Evolutionary conservation across 2,329 filamentous ascomycete genomes (phyloP), one percentile per base, ranked within the genome.

Genomic region (Penicillium sp.): DNA sequence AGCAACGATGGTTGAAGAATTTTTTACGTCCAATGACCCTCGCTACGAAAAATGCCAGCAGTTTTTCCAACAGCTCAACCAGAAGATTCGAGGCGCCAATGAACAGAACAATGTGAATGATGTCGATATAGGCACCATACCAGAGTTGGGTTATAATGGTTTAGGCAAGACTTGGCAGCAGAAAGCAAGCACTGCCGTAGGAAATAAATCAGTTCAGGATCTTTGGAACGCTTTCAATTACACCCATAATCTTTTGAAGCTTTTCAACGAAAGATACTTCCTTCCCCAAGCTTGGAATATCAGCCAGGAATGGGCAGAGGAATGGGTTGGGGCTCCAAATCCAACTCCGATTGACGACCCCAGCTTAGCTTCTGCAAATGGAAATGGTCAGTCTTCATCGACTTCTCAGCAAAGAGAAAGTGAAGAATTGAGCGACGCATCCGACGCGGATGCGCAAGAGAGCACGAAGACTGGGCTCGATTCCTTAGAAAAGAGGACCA

Each of bases 31-130:
- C 3, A 21, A 29, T 7, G 9, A 32, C 2, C 37, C 51, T 30
- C 13, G 23, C 8, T 55, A 51, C 15, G 13, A 51, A 41, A 6
- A 42, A 30, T 55, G 27, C 21, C 3, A 46, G 18, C 2, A 41
- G 6, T 55, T 55, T 32, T 55, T 55, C 40, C 2, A 36, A 23
- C n/a, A 17, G 4, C 48, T 55, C 1, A 55, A 55, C 29, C 21
- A 51, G 30, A 10, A 46, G 23, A 55, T 55, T 29, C 26, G 27
- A 24, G 30, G 2, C 9, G 43, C 48, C 3, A 55, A 55, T 46
- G 3, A 41, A 21, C 17, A 49, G 9, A 23, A 54, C 29, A 9
- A 42, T 40, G 27, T 49, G 6, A 26, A 12, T 13, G 24, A 51
- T 34, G 3, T 51, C 34, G 18, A 49, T 39, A 33, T n/a, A 2